Evolutionary conservation across 2,329 filamentous ascomycete species (phyloP).

Genomic region (Colletotrichum orbiculare): DNA sequence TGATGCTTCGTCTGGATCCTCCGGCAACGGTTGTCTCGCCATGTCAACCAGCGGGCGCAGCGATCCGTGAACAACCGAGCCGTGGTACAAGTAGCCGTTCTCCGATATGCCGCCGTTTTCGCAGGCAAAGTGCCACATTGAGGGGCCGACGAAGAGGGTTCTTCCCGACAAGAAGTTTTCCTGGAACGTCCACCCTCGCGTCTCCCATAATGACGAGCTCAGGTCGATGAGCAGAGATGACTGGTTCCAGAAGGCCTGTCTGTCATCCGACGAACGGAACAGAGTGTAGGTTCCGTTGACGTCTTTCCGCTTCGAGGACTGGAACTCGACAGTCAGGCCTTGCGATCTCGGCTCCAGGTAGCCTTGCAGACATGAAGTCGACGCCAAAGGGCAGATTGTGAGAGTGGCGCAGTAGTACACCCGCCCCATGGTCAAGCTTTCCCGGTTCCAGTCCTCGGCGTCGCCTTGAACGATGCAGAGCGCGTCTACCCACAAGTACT

Average conservation of each 20-base stretch:
- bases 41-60: not conserved
- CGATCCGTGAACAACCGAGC: slow-evolving; percentile 2
- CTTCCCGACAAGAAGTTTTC: slow-evolving; percentile 3
- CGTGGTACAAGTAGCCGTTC: not conserved
- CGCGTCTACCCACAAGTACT: slow-evolving; percentile 45
- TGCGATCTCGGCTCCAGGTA: not conserved
- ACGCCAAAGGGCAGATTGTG: slow-evolving; percentile 3
- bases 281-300: slow-evolving; percentile 1
- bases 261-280: not conserved
- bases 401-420: slow-evolving; percentile 12
- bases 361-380: not conserved
- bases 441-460: slow-evolving; percentile 37
- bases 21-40: not conserved
- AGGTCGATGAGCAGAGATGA: not conserved
- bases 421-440: slow-evolving; percentile 13
- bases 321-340: not conserved
- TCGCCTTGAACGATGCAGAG: slow-evolving; percentile 45
- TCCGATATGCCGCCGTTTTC: slow-evolving; percentile 1
- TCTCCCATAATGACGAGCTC: not conserved
- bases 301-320: not conserved
- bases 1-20: not conserved
- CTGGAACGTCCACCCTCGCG: slow-evolving; percentile 12
- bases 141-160: slow-evolving; percentile 1
- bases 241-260: not conserved
- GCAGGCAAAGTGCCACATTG: slow-evolving; percentile 2